Base-by-base conservation (phyloP, 495 filamentous ascomycete genomes). In the Trichoderma gamsii region DNA sequence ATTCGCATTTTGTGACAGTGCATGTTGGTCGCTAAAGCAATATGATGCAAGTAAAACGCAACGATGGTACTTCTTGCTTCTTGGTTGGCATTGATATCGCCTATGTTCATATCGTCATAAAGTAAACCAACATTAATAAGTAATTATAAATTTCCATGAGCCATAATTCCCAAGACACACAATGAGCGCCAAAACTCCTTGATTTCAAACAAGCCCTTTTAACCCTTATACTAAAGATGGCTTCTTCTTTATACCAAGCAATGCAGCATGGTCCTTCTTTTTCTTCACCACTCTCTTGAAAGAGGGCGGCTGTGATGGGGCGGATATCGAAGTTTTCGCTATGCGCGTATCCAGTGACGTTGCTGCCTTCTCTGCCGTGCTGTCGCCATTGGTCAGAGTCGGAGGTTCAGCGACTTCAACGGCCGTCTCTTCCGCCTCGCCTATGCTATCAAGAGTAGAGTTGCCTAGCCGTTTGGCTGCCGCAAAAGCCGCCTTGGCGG, bases 241-340 rank as follows among this genome's bases (percentile, higher is more conserved):
- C 81, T 96, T 96, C 84, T 93, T 96, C 83, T 97, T 98, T 73
- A 97, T 97, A 1, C 93, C 93, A 70, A 97, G 73, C 35, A 86
- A 77, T 41, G 88, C 88, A 12, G 82, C 76, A 65, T 88, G 81
- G 67, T 90, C 86, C 81, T 93, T 94, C 78, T 94, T 97, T 76
- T 90, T 88, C 82, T 93, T 96, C 69, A 90, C 86, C 32, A 87
- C 85, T 68, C 89, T 81, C 73, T 90, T 90, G 76, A 97, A 96
- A 3, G 82, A 86, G 15, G 90, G 87, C n/a, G 87, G 79, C 18
- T 88, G 84, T 0, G 75, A 69, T 3, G 67, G 52, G 25, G 76
- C 67, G 51, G 72, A 67, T 61, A 78, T 76, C 49, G 79, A 65
- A 13, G 73, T 70, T 12, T 73, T 61, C 41, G 70, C 70, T 27